These are phyloP conservation scores for Erigeron canadensis DNA, from an alignment of 129 eudicot species.

Conservation along the genomic window DNA sequence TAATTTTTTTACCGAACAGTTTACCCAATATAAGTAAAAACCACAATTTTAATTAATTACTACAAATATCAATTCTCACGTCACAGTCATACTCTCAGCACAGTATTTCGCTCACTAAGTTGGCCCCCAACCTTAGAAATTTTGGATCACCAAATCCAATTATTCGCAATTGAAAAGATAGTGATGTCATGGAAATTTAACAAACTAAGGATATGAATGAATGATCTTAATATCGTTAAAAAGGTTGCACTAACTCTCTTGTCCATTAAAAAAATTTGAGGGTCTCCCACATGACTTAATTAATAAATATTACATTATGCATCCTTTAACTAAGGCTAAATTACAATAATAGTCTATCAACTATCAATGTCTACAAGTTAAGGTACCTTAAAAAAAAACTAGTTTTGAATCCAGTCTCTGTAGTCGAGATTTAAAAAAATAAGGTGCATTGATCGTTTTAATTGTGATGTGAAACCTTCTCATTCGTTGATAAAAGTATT, in stretches of 20 bases:
- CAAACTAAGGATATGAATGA: neutral
- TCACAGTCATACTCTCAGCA: neutral
- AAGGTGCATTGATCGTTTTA: neutral
- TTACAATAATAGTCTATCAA: neutral
- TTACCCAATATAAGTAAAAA: neutral
- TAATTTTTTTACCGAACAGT: too few relatives aligned
- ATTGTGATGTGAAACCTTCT: too few relatives aligned
- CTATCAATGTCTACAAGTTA: neutral
- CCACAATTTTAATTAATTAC: neutral
- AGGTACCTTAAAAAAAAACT: too few relatives aligned
- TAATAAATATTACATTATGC: neutral
- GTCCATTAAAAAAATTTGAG: constrained; percentile 5
- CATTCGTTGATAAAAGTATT: too few relatives aligned
- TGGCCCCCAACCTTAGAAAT: constrained; percentile 71
- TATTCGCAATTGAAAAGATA: constrained; percentile 24
- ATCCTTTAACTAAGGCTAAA: constrained; percentile 20
- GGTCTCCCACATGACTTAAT: constrained; percentile 21
- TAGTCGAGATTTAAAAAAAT: neutral
- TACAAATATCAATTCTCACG: neutral
- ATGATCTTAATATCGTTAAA: constrained; percentile 20
- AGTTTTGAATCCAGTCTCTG: neutral
- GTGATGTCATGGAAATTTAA: constrained; percentile 20
- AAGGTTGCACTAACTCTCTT: constrained; percentile 31
- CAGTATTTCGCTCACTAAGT: constrained; percentile 22
- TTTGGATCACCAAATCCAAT: constrained; percentile 60